A percentile compares a stretch with the other conserved stretches of the same genome.
These are phyloP conservation scores for Dendrobium huoshanense DNA, from an alignment of 106 monocot species.

Conservation along the genomic window DNA sequence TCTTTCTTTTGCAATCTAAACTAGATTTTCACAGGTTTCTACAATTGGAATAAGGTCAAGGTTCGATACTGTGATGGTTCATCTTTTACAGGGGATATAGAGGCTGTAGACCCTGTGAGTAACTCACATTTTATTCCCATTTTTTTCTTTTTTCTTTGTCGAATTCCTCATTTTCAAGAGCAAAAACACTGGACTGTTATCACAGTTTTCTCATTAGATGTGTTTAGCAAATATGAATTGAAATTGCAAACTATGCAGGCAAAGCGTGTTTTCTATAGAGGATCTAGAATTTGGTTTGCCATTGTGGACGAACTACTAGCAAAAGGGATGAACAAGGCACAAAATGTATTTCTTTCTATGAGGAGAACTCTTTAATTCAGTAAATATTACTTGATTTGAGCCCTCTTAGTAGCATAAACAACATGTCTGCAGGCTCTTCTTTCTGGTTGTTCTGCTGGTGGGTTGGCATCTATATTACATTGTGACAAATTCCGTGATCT, in stretches of 20 bases:
- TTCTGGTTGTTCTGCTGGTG: conserved; percentile 98
- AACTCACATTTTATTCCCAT: neutral
- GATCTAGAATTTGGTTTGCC: conserved; percentile 19
- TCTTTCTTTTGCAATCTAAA: neutral
- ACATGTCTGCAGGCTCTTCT: conserved; percentile 63
- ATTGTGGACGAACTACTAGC: conserved; percentile 22
- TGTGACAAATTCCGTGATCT: conserved; percentile 77
- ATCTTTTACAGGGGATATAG: conserved; percentile 24
- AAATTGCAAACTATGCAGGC: neutral
- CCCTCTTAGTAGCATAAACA: neutral
- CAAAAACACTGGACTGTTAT: neutral
- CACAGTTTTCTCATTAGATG: neutral
- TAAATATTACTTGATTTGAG: neutral
- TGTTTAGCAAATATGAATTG: neutral
- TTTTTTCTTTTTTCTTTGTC: neutral
- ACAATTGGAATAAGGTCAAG: conserved; percentile 22
- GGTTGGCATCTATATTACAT: conserved; percentile 77
- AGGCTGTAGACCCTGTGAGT: conserved; percentile 20
- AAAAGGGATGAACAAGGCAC: conserved; percentile 28
- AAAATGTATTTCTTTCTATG: conserved; percentile 10
- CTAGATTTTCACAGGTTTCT: conserved; percentile 9
- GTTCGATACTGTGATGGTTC: conserved; percentile 25
- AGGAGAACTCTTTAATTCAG: neutral
- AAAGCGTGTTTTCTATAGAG: conserved; percentile 16
- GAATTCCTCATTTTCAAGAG: neutral